These are phyloP conservation scores for Naematelia encephala DNA, from an alignment of 768 basidiomycete species.

Conservation along the genomic window DNA sequence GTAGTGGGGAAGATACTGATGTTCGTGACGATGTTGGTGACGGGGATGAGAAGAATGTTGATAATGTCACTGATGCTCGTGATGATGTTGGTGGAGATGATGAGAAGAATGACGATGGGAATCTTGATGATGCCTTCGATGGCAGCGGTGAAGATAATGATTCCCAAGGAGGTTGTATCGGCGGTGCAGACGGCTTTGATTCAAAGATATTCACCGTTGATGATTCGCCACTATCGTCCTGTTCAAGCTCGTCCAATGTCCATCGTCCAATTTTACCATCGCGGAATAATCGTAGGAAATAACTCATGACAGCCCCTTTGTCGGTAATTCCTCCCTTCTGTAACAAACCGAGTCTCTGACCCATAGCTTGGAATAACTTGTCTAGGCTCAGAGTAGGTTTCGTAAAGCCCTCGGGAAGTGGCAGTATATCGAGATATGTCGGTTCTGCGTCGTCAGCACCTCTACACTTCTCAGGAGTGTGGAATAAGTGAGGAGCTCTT, in stretches of 20 bases:
- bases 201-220: too few relatives aligned
- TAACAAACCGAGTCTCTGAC: slow-evolving; percentile 74
- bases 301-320: slow-evolving; percentile 66
- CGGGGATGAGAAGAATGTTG: background rate
- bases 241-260: slow-evolving; percentile 47
- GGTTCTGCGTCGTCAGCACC: slow-evolving; percentile 10
- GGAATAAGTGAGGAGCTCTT: too few relatives aligned
- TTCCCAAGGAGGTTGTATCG: background rate
- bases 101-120: background rate
- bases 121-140: background rate
- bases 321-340: slow-evolving; percentile 72
- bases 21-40: background rate
- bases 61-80: background rate
- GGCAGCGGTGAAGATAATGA: background rate
- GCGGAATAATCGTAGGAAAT: slow-evolving; percentile 87
- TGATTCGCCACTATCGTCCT: too few relatives aligned
- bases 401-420: slow-evolving; percentile 56
- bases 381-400: slow-evolving; percentile 62
- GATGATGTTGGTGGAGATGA: background rate
- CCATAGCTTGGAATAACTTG: slow-evolving; percentile 68
- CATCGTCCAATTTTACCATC: slow-evolving; percentile 51
- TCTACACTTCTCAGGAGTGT: background rate
- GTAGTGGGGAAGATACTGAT: background rate
- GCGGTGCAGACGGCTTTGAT: too few relatives aligned
- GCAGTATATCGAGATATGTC: slow-evolving; percentile 23